A percentile compares a stretch with the other conserved stretches of the same genome.
Conservation (phyloP, 2,329 filamentous ascomycete genomes). For the Colletotrichum sp. region DNA sequence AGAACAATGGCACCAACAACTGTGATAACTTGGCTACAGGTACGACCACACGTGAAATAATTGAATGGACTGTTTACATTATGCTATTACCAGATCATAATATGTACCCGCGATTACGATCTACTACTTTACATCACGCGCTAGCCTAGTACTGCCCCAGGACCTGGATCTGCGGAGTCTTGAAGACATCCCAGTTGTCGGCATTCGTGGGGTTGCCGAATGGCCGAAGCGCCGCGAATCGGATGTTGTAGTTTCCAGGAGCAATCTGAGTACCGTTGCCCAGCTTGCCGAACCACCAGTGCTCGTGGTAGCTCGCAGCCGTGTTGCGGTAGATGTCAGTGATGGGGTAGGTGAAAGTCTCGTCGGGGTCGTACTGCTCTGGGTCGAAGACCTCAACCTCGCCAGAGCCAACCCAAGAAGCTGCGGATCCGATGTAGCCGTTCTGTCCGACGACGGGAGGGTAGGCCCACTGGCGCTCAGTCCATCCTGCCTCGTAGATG, state of each 20-base stretch:
- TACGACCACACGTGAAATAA: neutral
- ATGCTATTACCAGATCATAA: neutral
- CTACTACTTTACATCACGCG: neutral
- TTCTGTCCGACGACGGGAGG: conserved; percentile 28
- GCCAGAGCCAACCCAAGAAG: conserved; percentile 25
- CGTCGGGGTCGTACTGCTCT: conserved; percentile 25
- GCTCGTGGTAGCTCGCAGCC: conserved; percentile 13
- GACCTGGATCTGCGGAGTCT: conserved; percentile 35
- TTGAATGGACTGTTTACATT: neutral
- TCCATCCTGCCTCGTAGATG: conserved; percentile 29
- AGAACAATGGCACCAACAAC: neutral
- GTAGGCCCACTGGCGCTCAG: conserved; percentile 30
- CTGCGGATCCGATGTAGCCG: conserved; percentile 32
- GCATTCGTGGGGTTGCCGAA: conserved; percentile 44
- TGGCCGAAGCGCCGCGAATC: conserved; percentile 43
- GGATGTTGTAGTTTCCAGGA: conserved; percentile 44
- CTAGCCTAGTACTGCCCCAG: conserved; percentile 22
- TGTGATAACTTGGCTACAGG: neutral
- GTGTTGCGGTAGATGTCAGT: conserved; percentile 24
- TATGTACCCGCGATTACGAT: neutral
- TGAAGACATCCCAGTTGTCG: conserved; percentile 46
- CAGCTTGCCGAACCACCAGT: conserved; percentile 48
- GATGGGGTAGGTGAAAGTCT: conserved; percentile 28
- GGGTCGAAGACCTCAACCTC: conserved; percentile 23
- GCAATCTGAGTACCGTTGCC: conserved; percentile 45